Evolutionary conservation across 2,329 filamentous ascomycete species (phyloP), one percentile per base, ranked within the genome.

Genomic region (Alternaria brassicicola): DNA sequence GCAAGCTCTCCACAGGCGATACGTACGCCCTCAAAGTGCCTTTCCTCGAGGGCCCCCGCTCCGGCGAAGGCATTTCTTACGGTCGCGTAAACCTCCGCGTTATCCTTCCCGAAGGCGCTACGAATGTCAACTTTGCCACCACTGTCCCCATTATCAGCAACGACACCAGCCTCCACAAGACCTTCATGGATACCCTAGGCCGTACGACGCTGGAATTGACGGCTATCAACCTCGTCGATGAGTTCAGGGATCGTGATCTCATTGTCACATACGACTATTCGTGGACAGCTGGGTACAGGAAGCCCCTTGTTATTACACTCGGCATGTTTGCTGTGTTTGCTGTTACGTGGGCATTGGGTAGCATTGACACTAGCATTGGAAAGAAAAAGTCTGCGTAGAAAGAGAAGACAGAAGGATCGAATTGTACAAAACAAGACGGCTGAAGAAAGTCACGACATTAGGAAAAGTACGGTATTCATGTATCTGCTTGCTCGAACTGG

Each of bases 181-280:
- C 93, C 0, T 99, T 93, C 79, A 90, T 99, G 80, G 95, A 99
- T 78, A 98, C 95, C 0, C 71, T 94, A 30, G 95, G 95, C 61
- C 91, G 95, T 63, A 96, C 94, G 0, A 86, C 89, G 0, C 83
- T 99, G 60, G 89, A 85, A 49, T 84, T 99, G 71, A 90, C 89
- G 61, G 91, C 92, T 7, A 84, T 88, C 68, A 98, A 97, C 76
- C 82, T 98, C 51, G 91, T 96, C 1, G 95, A 99, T 69, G 95
- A 98, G 67, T 87, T 93, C 72, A 86, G 93, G 52, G 92, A 93
- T 71, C 88, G 91, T 30, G 88, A 95, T 64, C 78, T 98, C 21
- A 82, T 97, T 68, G 90, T 98, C 52, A 89, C 90, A 2, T 99
- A 99, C 78, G 91, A 97, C 63, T 92, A 95, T 73, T 86, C 93